Percentiles rank a stretch among this genome's conserved stretches.
Conservation (phyloP, 139 green algal genomes). For the Coelastrella sp. region DNA sequence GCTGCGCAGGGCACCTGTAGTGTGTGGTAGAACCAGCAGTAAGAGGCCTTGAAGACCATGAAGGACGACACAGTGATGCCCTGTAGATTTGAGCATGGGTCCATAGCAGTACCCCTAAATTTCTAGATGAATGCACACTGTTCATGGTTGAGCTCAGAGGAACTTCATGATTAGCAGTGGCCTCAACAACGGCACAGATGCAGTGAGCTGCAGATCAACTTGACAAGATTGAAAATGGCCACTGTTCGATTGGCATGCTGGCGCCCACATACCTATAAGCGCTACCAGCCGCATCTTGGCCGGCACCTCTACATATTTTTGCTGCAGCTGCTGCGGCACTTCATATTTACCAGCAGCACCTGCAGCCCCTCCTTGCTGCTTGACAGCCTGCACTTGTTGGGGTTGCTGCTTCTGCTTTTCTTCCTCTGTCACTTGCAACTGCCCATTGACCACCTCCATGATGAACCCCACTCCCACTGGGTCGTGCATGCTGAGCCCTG, state of each 20-base stretch:
- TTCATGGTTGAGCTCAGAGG: too few relatives aligned
- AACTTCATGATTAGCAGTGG: too few relatives aligned
- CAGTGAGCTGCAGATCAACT: background rate
- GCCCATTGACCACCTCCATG: constrained; percentile 42
- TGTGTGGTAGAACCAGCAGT: background rate
- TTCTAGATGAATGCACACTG: too few relatives aligned
- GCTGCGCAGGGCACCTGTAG: constrained; percentile 17
- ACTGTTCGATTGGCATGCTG: background rate
- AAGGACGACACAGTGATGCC: too few relatives aligned
- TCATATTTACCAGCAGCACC: constrained; percentile 62
- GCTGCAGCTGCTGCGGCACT: constrained; percentile 79
- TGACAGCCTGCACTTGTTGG: background rate
- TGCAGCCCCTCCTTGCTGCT: background rate
- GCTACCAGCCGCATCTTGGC: constrained; percentile 83
- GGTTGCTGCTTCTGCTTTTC: background rate
- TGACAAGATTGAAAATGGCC: background rate
- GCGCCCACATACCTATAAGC: constrained; percentile 71
- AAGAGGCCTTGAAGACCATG: too few relatives aligned
- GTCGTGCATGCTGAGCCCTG: constrained; percentile 70
- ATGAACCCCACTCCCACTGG: constrained; percentile 82
- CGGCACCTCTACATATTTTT: constrained; percentile 86
- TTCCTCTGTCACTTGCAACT: constrained; percentile 39
- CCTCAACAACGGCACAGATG: background rate
- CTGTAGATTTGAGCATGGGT: too few relatives aligned
- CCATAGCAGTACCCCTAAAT: too few relatives aligned